phyloP scores from a whole-genome alignment of 345 rosid genomes.

The Pseudoturritis turrita region DNA sequence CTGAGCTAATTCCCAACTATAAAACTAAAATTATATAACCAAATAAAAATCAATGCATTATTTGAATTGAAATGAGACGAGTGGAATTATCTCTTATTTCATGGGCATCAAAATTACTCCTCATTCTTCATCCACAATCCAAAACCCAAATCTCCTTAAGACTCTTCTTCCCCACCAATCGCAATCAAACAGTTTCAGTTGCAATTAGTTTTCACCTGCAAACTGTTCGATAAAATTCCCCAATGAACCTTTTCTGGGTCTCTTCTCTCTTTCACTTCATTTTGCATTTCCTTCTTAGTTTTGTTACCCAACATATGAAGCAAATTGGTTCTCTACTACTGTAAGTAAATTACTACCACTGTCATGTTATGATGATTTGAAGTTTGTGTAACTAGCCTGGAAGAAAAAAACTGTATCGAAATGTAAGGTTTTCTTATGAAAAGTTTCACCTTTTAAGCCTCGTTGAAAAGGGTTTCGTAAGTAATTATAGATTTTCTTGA shows the following conservation, averaged over 20 bases:
- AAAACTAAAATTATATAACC: no score
- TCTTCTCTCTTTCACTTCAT: no score
- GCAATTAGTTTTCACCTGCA: neutral
- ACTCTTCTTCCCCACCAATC: conserved; percentile 32
- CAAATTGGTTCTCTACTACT: neutral
- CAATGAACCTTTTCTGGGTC: conserved; percentile 19
- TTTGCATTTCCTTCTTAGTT: no score
- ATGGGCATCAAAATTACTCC: conserved; percentile 8
- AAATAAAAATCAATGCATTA: no score
- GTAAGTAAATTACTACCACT: neutral
- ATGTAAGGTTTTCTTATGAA: no score
- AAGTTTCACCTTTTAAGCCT: neutral
- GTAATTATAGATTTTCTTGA: neutral
- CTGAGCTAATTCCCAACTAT: no score
- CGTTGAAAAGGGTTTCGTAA: neutral
- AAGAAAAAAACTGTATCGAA: neutral
- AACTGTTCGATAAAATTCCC: conserved; percentile 53
- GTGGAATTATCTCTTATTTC: conserved; percentile 56
- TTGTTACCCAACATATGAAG: neutral
- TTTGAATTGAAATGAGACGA: no score
- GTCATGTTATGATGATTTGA: neutral
- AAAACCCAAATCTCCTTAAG: conserved; percentile 38
- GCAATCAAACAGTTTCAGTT: conserved; percentile 8
- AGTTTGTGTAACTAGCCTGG: neutral
- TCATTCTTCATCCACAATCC: conserved; percentile 2